These are phyloP conservation scores for Debaryomyces fabryi DNA, from an alignment of 1,139 yeast species.

Conservation along the genomic window DNA sequence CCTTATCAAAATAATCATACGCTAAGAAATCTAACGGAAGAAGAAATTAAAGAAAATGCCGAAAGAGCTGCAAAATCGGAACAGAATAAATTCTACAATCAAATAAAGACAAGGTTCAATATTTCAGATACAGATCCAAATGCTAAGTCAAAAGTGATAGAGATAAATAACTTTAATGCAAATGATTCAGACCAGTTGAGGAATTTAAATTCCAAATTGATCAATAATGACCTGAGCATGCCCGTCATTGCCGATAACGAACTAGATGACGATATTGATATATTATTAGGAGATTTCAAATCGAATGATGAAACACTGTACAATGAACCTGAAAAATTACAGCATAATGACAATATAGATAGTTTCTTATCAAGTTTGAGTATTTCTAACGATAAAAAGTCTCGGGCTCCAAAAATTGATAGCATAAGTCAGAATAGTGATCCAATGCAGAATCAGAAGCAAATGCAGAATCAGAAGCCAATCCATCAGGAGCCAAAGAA, in stretches of 20 bases:
- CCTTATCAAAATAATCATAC: conserved; percentile 9
- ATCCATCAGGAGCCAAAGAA: not conserved
- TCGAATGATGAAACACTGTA: not conserved
- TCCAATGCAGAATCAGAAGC: not conserved
- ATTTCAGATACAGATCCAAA: conserved; percentile 9
- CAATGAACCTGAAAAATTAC: not conserved
- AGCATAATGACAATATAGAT: not conserved
- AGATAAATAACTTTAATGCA: conserved; percentile 37
- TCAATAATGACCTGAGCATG: conserved; percentile 8
- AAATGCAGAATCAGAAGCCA: too few relatives aligned
- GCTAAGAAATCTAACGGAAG: conserved; percentile 25
- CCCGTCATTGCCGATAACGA: conserved; percentile 16
- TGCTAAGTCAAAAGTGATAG: conserved; percentile 30
- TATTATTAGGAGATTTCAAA: conserved; percentile 16
- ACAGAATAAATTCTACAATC: conserved; percentile 31
- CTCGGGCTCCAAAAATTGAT: not conserved
- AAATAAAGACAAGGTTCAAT: conserved; percentile 35
- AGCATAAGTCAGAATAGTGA: not conserved
- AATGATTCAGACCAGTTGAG: conserved; percentile 29
- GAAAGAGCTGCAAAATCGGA: conserved; percentile 27
- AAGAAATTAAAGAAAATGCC: conserved; percentile 31
- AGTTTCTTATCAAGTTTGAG: conserved; percentile 1
- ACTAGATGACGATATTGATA: conserved; percentile 23
- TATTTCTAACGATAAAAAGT: not conserved
- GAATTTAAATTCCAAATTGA: conserved; percentile 29